Percentiles rank a stretch among this genome's conserved stretches.
phyloP scores from a whole-genome alignment of 2,329 filamentous ascomycete genomes.

The Bipolaris victoriae region DNA sequence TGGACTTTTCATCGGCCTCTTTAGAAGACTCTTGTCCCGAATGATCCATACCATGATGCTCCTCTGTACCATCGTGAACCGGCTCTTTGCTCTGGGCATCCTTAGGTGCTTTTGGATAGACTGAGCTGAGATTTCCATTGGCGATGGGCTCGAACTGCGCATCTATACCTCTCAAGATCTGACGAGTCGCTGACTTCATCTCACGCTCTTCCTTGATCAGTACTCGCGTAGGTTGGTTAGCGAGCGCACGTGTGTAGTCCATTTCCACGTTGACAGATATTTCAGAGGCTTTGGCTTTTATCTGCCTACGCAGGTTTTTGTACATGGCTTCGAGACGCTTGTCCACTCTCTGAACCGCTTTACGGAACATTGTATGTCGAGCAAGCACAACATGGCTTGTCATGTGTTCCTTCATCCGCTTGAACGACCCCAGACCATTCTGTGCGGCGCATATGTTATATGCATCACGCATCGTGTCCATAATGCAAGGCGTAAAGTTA shows the following conservation, averaged over 20 bases:
- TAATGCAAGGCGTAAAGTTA: conserved; percentile 59
- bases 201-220: conserved; percentile 19
- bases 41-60: not conserved
- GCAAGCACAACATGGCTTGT: conserved; percentile 49
- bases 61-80: no score
- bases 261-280: conserved; percentile 46
- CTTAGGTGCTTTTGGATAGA: not conserved
- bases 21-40: not conserved
- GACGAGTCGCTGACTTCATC: conserved; percentile 25
- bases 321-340: conserved; percentile 52
- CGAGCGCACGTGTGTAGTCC: conserved; percentile 49
- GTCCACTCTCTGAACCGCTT: conserved; percentile 53
- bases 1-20: not conserved
- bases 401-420: conserved; percentile 62
- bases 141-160: conserved; percentile 32
- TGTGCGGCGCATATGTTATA: conserved; percentile 57
- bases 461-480: conserved; percentile 52
- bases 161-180: conserved; percentile 25
- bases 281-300: conserved; percentile 55
- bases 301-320: conserved; percentile 51
- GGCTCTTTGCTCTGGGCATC: not conserved
- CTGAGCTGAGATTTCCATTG: conserved; percentile 19
- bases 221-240: conserved; percentile 19
- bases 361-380: conserved; percentile 58
- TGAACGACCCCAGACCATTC: conserved; percentile 54